A percentile compares a stretch with the other conserved stretches of the same genome.
These are phyloP conservation scores for Eucalyptus urophylla DNA, from an alignment of 345 rosid species.

Conservation along the genomic window DNA sequence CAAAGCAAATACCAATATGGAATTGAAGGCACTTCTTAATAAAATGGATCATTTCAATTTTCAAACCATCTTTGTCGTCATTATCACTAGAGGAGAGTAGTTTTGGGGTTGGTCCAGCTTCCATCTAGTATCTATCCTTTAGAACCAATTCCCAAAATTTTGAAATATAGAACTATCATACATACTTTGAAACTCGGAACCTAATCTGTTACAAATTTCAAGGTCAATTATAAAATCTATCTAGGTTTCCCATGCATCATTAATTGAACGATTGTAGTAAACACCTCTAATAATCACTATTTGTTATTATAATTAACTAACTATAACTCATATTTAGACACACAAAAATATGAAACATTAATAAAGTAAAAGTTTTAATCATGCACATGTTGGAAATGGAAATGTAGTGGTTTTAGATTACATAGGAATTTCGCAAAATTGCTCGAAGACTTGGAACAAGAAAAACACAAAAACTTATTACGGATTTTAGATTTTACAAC, in stretches of 20 bases:
- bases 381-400: rapidly evolving
- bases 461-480: too few relatives aligned
- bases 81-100: background rate
- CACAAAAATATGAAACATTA: too few relatives aligned
- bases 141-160: background rate
- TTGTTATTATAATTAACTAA: too few relatives aligned
- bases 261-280: too few relatives aligned
- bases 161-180: background rate
- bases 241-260: background rate
- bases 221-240: rapidly evolving
- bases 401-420: too few relatives aligned
- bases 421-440: too few relatives aligned
- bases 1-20: background rate
- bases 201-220: too few relatives aligned
- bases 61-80: background rate
- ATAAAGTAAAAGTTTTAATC: too few relatives aligned
- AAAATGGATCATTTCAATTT: background rate
- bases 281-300: too few relatives aligned
- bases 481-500: rapidly evolving
- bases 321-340: too few relatives aligned
- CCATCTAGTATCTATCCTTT: background rate
- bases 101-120: rapidly evolving
- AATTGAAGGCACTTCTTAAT: background rate
- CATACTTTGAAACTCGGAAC: rapidly evolving
- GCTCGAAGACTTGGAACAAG: too few relatives aligned